Evolutionary conservation across 306 rosid genomes (phyloP).

Genomic region (Heteromeles arbutifolia): DNA sequence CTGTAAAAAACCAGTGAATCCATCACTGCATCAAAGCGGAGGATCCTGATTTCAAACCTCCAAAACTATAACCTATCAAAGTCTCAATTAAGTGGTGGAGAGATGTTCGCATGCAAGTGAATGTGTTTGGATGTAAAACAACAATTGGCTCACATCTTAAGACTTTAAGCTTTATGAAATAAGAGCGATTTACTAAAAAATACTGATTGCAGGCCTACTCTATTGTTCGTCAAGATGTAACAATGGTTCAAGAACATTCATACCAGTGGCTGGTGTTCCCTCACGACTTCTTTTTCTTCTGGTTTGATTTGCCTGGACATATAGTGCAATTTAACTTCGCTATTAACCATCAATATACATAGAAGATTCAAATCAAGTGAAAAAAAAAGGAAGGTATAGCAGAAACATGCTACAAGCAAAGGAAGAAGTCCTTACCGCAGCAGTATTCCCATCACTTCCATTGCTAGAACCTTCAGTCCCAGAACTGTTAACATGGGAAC

Average conservation of each 20-base stretch:
- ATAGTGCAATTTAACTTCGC: slow-evolving; percentile 17
- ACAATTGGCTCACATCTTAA: neutral
- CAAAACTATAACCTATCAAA: neutral
- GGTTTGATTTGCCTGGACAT: slow-evolving; percentile 61
- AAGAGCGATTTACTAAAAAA: neutral
- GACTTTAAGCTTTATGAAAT: neutral
- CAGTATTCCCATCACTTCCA: slow-evolving; percentile 78
- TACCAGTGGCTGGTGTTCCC: slow-evolving; percentile 74
- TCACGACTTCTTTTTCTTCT: slow-evolving; percentile 77
- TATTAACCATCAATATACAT: slow-evolving; percentile 9
- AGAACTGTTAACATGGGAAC: slow-evolving; percentile 42
- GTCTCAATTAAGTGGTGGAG: neutral
- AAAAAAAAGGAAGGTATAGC: slow-evolving; percentile 1
- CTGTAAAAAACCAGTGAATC: neutral
- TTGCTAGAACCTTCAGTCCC: slow-evolving; percentile 74
- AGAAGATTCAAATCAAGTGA: slow-evolving; percentile 7
- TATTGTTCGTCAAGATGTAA: slow-evolving; percentile 18
- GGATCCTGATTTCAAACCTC: neutral
- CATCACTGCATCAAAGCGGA: neutral
- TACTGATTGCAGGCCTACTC: slow-evolving; percentile 16
- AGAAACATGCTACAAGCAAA: neutral
- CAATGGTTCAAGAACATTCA: slow-evolving; percentile 30
- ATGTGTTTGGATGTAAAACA: neutral
- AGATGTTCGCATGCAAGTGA: neutral
- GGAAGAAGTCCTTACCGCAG: slow-evolving; percentile 50